A percentile compares a stretch with the other conserved stretches of the same genome.
Conservation (phyloP, 306 rosid species). For the Hippophae rhamnoides region DNA sequence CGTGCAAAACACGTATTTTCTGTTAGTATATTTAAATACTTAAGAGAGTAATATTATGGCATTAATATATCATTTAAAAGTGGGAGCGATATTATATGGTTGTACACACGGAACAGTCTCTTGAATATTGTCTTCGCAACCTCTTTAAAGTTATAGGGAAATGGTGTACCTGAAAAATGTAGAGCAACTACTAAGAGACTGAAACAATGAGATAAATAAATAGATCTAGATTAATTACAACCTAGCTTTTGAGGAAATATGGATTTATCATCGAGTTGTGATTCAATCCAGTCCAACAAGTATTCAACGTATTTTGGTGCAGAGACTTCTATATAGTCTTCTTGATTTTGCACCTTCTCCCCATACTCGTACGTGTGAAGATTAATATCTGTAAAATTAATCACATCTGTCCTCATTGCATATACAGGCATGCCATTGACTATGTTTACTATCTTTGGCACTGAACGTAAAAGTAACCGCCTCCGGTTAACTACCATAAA, state of each 20-base stretch:
- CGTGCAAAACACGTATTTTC: no score
- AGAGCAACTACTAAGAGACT: slow-evolving; percentile 3
- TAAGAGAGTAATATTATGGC: no score
- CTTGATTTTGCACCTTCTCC: slow-evolving; percentile 95
- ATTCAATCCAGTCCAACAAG: slow-evolving; percentile 97
- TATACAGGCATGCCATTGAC: slow-evolving; percentile 8
- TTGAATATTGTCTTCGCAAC: slow-evolving; percentile 68
- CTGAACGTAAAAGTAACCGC: not conserved
- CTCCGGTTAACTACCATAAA: no score
- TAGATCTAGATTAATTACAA: slow-evolving; percentile 13
- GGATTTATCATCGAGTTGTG: slow-evolving; percentile 96
- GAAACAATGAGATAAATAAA: not conserved
- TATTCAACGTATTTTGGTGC: slow-evolving; percentile 99
- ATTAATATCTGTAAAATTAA: slow-evolving; percentile 2
- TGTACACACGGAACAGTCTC: no score
- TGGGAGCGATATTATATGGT: no score
- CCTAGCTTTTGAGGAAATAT: slow-evolving; percentile 99
- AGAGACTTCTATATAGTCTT: slow-evolving; percentile 96
- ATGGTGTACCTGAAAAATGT: slow-evolving; percentile 65
- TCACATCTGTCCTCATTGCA: no score
- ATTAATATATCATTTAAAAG: no score
- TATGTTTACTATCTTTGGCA: slow-evolving; percentile 1
- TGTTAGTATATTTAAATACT: no score
- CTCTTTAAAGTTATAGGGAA: slow-evolving; percentile 85
- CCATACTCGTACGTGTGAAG: slow-evolving; percentile 87